Conservation (phyloP, 2,329 filamentous ascomycete genomes). For the Sporothrix brasiliensis region DNA sequence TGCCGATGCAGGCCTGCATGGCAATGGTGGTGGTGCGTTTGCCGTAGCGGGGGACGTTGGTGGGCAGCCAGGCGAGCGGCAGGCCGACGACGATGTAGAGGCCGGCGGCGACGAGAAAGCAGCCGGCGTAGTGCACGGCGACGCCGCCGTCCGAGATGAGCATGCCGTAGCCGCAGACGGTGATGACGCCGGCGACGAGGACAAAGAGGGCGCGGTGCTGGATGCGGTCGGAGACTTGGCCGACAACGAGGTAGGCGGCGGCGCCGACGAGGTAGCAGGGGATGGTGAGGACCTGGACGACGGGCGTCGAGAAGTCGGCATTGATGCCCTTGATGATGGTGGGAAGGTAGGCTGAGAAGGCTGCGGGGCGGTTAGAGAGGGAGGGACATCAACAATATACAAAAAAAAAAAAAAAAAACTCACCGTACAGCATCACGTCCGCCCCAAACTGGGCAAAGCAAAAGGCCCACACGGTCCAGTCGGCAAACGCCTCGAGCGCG, state of each 20-base stretch:
- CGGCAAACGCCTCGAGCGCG: conserved; percentile 66
- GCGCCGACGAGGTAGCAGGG: conserved; percentile 77
- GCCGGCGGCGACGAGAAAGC: conserved; percentile 74
- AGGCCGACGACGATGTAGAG: conserved; percentile 65
- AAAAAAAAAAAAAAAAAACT: neutral
- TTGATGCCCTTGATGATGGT: conserved; percentile 75
- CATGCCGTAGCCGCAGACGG: conserved; percentile 2
- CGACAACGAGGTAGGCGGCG: conserved; percentile 66
- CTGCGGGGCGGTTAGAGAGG: neutral
- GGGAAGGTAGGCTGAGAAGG: conserved; percentile 73
- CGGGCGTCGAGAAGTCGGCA: conserved; percentile 58
- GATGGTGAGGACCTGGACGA: conserved; percentile 76
- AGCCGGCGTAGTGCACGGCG: conserved; percentile 64
- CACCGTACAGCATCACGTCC: conserved; percentile 73
- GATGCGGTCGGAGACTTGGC: conserved; percentile 67
- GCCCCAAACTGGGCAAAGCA: conserved; percentile 70
- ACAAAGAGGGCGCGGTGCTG: conserved; percentile 57
- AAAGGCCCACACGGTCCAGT: conserved; percentile 77
- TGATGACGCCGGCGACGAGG: neutral
- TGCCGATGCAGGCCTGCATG: conserved; percentile 34
- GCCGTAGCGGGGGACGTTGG: conserved; percentile 73
- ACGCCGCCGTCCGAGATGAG: conserved; percentile 54
- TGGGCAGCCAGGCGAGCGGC: conserved; percentile 63
- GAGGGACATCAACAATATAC: neutral
- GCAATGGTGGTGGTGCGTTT: conserved; percentile 58